Evolutionary conservation across 495 filamentous ascomycete genomes (phyloP).

Genomic region (Cercophora samala): DNA sequence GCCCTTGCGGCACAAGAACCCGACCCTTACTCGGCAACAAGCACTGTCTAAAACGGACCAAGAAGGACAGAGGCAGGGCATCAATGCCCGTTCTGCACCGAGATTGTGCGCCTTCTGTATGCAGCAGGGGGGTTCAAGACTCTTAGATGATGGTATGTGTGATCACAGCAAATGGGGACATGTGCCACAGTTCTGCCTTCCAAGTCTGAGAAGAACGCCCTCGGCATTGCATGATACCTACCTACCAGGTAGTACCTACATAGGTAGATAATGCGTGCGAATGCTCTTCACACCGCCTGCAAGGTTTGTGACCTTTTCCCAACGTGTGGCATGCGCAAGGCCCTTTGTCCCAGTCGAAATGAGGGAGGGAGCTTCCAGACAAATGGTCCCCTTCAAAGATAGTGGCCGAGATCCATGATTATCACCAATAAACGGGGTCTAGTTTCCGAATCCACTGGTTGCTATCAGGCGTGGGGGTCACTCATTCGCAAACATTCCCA

Average conservation of each 20-base stretch:
- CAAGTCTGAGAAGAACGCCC: too few species aligned
- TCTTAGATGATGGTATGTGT: not conserved
- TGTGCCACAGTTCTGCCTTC: not conserved
- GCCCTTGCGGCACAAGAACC: not conserved
- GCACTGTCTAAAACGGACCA: not conserved
- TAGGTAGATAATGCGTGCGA: too few species aligned
- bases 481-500: not conserved
- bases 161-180: not conserved
- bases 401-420: not conserved
- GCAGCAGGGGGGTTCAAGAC: not conserved
- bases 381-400: not conserved
- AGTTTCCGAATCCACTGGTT: not conserved
- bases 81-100: not conserved
- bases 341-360: too few species aligned
- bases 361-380: too few species aligned
- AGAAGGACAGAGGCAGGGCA: not conserved
- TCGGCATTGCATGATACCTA: not conserved
- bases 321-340: too few species aligned
- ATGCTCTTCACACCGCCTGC: too few species aligned
- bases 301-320: too few species aligned
- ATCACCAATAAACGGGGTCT: not conserved
- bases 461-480: not conserved
- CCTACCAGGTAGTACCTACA: too few species aligned
- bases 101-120: not conserved
- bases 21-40: not conserved